These are phyloP conservation scores for Cordyceps cateniannulata DNA, from an alignment of 2,329 filamentous ascomycete genomes.

Conservation along the genomic window DNA sequence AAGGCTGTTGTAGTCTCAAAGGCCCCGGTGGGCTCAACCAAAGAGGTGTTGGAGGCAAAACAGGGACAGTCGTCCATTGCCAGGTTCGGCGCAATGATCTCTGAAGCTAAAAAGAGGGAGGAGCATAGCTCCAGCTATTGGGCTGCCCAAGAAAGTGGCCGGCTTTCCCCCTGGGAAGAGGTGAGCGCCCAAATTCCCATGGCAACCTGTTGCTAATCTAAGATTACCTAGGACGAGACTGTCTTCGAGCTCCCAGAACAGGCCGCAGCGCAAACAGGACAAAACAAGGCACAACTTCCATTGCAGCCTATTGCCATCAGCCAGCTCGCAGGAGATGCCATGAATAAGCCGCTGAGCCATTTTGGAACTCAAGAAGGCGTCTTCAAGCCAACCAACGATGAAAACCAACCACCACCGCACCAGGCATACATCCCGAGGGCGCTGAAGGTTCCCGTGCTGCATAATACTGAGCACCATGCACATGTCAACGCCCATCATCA, in stretches of 20 bases:
- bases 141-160: slow-evolving; percentile 12
- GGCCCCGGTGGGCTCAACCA: no score
- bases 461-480: background rate
- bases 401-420: background rate
- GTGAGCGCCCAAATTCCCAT: slow-evolving; percentile 12
- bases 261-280: background rate
- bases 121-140: background rate
- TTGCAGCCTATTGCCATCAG: background rate
- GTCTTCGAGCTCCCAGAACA: background rate
- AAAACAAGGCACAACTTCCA: background rate
- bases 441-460: background rate
- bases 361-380: background rate
- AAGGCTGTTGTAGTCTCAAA: background rate
- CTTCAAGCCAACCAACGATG: background rate
- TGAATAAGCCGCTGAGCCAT: background rate
- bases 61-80: background rate
- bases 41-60: background rate
- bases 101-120: background rate
- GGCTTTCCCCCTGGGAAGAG: slow-evolving; percentile 23
- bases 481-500: background rate
- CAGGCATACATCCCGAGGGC: background rate
- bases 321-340: background rate
- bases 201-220: background rate
- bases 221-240: background rate
- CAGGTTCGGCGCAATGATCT: background rate